A percentile compares a stretch with the other conserved stretches of the same genome.
phyloP scores from a whole-genome alignment of 257 asterid genomes.

The Penstemon barbatus region DNA sequence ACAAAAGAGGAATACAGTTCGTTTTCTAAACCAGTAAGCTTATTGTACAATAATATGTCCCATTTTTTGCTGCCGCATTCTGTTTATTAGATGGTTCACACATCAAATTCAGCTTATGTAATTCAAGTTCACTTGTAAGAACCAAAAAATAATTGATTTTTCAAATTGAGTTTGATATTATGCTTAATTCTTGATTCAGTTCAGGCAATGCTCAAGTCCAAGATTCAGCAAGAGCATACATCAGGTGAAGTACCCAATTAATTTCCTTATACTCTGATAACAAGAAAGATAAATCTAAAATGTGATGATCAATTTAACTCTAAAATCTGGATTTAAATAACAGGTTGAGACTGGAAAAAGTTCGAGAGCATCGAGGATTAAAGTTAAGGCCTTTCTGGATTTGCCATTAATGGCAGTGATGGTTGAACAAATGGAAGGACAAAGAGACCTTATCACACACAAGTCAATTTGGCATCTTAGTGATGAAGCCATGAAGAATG shows the following conservation, averaged over 20 bases:
- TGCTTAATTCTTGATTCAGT: constrained; percentile 34
- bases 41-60: not conserved
- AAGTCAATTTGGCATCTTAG: constrained; percentile 90
- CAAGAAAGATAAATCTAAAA: not conserved
- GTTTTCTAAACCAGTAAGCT: constrained; percentile 43
- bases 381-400: constrained; percentile 60
- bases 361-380: constrained; percentile 26
- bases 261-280: not conserved
- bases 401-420: constrained; percentile 90
- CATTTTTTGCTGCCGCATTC: not conserved
- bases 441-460: constrained; percentile 78
- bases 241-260: constrained; percentile 34
- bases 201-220: constrained; percentile 40
- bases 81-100: not conserved
- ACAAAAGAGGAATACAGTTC: constrained; percentile 30
- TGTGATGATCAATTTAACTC: not conserved
- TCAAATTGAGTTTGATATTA: not conserved
- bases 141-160: too few species aligned
- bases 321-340: not conserved
- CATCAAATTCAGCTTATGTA: not conserved
- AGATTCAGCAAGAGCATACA: constrained; percentile 36
- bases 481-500: constrained; percentile 74
- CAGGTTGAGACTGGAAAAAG: constrained; percentile 40
- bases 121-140: not conserved
- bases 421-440: constrained; percentile 81